phyloP scores from a whole-genome alignment of 1,139 yeast species.

The Entelexis paramagnoliae region DNA sequence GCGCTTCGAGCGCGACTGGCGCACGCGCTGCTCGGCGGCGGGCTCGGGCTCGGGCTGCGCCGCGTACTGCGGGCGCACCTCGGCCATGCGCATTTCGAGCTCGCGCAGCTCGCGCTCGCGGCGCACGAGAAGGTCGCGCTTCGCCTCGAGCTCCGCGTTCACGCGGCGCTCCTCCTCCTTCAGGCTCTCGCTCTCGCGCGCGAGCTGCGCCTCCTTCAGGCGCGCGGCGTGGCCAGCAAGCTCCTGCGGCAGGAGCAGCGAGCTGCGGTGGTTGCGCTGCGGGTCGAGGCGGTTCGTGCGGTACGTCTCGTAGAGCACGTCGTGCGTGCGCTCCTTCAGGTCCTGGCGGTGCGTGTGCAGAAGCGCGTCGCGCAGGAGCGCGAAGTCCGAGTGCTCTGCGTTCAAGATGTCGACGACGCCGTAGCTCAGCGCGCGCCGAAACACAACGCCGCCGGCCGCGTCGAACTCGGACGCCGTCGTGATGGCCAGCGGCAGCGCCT shows the following conservation, averaged over 20 bases:
- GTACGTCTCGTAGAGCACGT: slow-evolving; percentile 82
- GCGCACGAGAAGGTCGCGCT: slow-evolving; percentile 73
- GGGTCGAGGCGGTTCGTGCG: slow-evolving; percentile 68
- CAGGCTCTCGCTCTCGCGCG: slow-evolving; percentile 31
- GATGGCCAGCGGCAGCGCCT: slow-evolving; percentile 75
- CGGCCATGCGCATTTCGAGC: slow-evolving; percentile 40
- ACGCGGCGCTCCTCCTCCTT: slow-evolving; percentile 51
- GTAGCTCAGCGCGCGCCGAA: slow-evolving; percentile 86
- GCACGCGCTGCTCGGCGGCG: slow-evolving; percentile 10
- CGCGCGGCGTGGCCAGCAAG: slow-evolving; percentile 35
- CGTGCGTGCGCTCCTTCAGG: slow-evolving; percentile 88
- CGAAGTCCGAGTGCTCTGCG: slow-evolving; percentile 69
- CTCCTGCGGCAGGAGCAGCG: slow-evolving; percentile 33
- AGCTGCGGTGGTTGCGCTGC: slow-evolving; percentile 23
- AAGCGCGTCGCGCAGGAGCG: slow-evolving; percentile 64
- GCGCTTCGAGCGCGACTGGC: slow-evolving; percentile 16
- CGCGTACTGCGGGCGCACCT: slow-evolving; percentile 8
- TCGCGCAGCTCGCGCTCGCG: slow-evolving; percentile 82
- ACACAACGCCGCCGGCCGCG: slow-evolving; percentile 25
- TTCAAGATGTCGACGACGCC: slow-evolving; percentile 83
- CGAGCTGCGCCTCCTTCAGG: slow-evolving; percentile 36
- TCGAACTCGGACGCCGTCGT: slow-evolving; percentile 32
- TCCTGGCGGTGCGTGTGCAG: slow-evolving; percentile 84
- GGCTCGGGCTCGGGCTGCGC: not conserved
- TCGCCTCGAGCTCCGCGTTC: slow-evolving; percentile 75